Conservation (phyloP, 306 rosid genomes). For the Vigna hirtella region DNA sequence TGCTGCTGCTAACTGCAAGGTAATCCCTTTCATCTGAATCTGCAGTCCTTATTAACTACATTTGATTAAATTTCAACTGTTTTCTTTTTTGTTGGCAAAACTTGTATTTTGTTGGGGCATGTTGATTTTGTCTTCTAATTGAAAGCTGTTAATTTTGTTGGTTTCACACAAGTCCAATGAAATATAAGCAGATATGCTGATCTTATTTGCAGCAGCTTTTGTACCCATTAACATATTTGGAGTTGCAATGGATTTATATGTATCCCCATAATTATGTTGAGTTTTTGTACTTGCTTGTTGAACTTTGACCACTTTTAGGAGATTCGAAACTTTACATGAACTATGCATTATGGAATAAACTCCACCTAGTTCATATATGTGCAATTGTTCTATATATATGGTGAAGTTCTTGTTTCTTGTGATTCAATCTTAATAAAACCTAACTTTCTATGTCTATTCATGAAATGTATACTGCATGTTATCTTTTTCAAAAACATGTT, state of each 20-base stretch:
- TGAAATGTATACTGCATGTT: background rate
- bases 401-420: background rate
- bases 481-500: background rate
- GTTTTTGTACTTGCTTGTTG: slow-evolving; percentile 3
- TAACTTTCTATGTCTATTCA: background rate
- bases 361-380: slow-evolving; percentile 4
- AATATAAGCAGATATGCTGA: background rate
- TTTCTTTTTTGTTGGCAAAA: background rate
- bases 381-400: background rate
- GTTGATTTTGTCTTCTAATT: background rate
- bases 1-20: slow-evolving; percentile 98
- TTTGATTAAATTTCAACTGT: background rate
- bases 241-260: no score
- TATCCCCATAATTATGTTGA: background rate
- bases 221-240: background rate
- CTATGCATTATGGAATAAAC: background rate
- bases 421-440: background rate
- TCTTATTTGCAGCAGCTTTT: background rate
- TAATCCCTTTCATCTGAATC: slow-evolving; percentile 21
- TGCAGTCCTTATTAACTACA: background rate
- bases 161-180: background rate
- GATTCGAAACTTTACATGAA: background rate
- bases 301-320: background rate
- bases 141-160: slow-evolving; percentile 10
- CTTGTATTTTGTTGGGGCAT: background rate